phyloP scores from a whole-genome alignment of 2,329 filamentous ascomycete species.

The Fusarium armeniacum region DNA sequence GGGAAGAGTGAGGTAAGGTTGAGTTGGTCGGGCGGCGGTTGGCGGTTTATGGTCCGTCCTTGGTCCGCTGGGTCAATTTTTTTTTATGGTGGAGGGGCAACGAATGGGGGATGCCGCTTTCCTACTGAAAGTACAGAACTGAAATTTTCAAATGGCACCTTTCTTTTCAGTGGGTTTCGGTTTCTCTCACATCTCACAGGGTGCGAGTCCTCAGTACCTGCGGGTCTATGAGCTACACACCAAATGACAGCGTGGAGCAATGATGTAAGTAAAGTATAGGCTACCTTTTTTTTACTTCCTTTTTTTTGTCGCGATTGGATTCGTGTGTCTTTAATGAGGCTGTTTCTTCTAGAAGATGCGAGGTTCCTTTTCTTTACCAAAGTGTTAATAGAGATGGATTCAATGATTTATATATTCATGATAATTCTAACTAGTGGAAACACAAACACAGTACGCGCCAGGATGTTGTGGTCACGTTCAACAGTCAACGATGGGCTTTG shows the following conservation, averaged over 20 bases:
- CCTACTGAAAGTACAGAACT: constrained; percentile 24
- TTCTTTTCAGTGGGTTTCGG: constrained; percentile 33
- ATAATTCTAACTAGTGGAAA: neutral
- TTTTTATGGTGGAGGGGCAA: constrained; percentile 35
- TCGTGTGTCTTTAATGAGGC: constrained; percentile 8
- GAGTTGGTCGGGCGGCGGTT: constrained; percentile 36
- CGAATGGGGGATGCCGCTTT: constrained; percentile 39
- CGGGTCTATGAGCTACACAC: constrained; percentile 22
- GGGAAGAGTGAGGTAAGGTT: constrained; percentile 31
- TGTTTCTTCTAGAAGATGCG: constrained; percentile 40
- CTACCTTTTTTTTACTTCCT: constrained; percentile 10
- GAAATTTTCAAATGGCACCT: constrained; percentile 37
- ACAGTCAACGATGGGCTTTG: constrained; percentile 14
- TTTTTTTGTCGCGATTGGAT: constrained; percentile 1
- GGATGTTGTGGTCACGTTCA: constrained; percentile 32
- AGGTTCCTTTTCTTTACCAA: constrained; percentile 2
- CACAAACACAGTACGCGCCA: constrained; percentile 3
- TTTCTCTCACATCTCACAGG: constrained; percentile 17
- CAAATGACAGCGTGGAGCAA: constrained; percentile 8
- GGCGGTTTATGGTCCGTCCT: constrained; percentile 37
- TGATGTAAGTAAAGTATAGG: constrained; percentile 41
- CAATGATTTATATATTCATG: constrained; percentile 17
- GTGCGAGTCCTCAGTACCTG: constrained; percentile 33
- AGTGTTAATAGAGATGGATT: neutral
- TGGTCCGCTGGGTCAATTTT: constrained; percentile 33